Percentiles rank a stretch among this genome's conserved stretches.
These are phyloP conservation scores for Malus hybrid DNA, from an alignment of 331 rosid genomes.

Conservation along the genomic window DNA sequence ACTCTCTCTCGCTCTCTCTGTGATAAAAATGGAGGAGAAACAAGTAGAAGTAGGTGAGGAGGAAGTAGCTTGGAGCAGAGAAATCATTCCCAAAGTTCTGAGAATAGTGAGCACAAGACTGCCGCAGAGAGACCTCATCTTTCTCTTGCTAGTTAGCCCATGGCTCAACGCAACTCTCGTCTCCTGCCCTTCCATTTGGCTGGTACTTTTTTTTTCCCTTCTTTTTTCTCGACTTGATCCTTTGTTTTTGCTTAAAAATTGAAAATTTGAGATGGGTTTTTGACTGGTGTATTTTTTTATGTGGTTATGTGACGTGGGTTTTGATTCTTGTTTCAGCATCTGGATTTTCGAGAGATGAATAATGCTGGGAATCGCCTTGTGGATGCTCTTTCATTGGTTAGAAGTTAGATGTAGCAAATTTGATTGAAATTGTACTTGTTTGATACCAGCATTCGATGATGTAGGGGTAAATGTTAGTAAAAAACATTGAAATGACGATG, in stretches of 20 bases:
- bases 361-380: slow-evolving; percentile 70
- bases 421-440: neutral
- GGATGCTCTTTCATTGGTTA: slow-evolving; percentile 72
- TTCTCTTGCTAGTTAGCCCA: slow-evolving; percentile 57
- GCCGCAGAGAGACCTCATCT: slow-evolving; percentile 46
- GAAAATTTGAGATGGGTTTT: neutral
- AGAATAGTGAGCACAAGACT: slow-evolving; percentile 46
- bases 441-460: neutral
- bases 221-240: neutral
- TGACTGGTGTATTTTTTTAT: no score
- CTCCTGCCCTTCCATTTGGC: slow-evolving; percentile 60
- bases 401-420: slow-evolving; percentile 31
- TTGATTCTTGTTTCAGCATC: slow-evolving; percentile 19
- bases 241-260: neutral
- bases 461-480: neutral
- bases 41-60: slow-evolving; percentile 24
- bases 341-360: slow-evolving; percentile 63
- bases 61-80: slow-evolving; percentile 49
- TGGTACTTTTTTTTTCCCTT: slow-evolving; percentile 16
- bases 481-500: no score
- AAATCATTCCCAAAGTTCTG: slow-evolving; percentile 56
- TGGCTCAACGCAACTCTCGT: slow-evolving; percentile 50
- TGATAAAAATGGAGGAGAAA: neutral
- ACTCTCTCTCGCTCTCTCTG: neutral
- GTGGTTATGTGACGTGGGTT: neutral